Base-by-base conservation (phyloP, 345 rosid genomes). In the Ricinus communis region DNA sequence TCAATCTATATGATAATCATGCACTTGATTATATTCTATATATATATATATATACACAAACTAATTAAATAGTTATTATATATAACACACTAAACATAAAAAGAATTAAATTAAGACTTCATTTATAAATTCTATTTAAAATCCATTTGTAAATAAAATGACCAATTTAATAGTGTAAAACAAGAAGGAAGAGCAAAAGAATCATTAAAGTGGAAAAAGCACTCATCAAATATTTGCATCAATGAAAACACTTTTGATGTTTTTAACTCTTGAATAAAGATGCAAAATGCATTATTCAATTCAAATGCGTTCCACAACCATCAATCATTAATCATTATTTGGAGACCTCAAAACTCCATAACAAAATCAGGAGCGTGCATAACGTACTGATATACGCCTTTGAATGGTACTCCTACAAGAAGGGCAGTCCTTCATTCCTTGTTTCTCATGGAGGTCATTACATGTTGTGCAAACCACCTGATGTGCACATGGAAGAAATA, bases 351-450 rank as follows among this genome's bases (percentile, higher is more conserved):
- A 74, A 76, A 59, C 71, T 60, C 68, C 65, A 65, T 21, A 58
- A 0, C n/a, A 31, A 69, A 49, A 75, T 76, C 73, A 87, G 57
- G 85, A 65, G 72, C 62, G 77, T 84, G 82, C 88, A 65, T 79
- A 78, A 47, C 71, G 68, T 33, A 82, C 85, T 40, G 78, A 75
- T 73, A 86, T 55, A 6, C 90, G 81, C 65, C 67, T 73, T 74
- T 77, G 85, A 68, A 86, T 86, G 43, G 76, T 79, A 68, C 82
- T 70, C 78, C 90, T 79, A 66, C 90, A 86, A 24, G 90, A 86
- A 46, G 90, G 90, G 55, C 90, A 86, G n/a, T 84, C 88, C 81
- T 86, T 86, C 88, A 86, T 86, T 69, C 90, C 90, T 73, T 84
- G 86, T 77, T 77, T 82, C 81, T 82, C 82, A 28, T 86, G 90